Evolutionary conservation across 192 early-diverging fungal genomes (phyloP).

Genomic region (Coemansia sp.): DNA sequence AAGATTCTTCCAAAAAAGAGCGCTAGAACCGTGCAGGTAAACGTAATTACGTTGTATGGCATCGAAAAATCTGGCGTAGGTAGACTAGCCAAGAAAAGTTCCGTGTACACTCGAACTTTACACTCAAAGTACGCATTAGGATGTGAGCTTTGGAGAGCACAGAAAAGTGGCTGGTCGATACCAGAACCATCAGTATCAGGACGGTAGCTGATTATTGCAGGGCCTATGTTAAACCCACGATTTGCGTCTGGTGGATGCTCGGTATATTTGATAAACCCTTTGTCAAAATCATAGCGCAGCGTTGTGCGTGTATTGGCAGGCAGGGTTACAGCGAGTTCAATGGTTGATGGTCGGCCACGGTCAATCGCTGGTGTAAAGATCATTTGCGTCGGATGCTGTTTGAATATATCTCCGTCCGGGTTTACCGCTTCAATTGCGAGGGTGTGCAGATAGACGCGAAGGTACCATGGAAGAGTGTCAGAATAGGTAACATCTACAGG

Average conservation of each 20-base stretch:
- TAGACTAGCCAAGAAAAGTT: constrained; percentile 82
- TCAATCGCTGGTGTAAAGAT: constrained; percentile 74
- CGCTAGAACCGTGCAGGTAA: constrained; percentile 94
- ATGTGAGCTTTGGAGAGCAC: constrained; percentile 17
- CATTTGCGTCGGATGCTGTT: constrained; percentile 18
- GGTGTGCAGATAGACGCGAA: constrained; percentile 90
- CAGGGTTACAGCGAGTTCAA: constrained; percentile 72
- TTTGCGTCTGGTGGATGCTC: constrained; percentile 97
- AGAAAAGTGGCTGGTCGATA: constrained; percentile 14
- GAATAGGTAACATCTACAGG: constrained; percentile 61
- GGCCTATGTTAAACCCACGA: constrained; percentile 90
- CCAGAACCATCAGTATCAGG: constrained; percentile 20
- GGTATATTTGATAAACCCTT: constrained; percentile 90
- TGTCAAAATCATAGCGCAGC: constrained; percentile 83
- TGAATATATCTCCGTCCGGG: constrained; percentile 4
- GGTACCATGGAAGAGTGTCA: constrained; percentile 89
- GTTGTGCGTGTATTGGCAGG: constrained; percentile 70
- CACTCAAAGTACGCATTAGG: constrained; percentile 8
- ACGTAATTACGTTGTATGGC: constrained; percentile 99
- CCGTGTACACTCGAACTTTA: constrained; percentile 71
- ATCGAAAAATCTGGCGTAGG: constrained; percentile 98
- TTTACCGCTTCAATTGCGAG: constrained; percentile 55
- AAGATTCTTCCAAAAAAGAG: constrained; percentile 96
- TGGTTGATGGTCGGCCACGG: constrained; percentile 74
- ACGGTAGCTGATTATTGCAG: constrained; percentile 60